Base-by-base conservation (phyloP, 441 rosid genomes). In the Jatropha podagrica region DNA sequence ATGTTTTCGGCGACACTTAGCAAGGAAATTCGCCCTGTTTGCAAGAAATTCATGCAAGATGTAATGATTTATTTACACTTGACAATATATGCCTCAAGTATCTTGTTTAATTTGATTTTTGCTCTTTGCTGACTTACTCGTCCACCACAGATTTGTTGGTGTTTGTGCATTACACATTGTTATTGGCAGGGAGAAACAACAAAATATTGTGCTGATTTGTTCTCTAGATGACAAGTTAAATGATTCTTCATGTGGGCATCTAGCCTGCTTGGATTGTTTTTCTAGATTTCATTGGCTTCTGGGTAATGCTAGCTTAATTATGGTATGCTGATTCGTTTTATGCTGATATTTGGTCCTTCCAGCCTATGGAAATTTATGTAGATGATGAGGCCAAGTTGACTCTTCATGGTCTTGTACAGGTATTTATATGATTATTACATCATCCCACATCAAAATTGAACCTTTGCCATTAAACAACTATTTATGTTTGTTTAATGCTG, bases 1-100 rank as follows among this genome's bases (percentile, higher is more conserved):
- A 96, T 96, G 98, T 96, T 96, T 74, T 96, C 98, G 76, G 98
- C 99, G 7, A 96, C 99, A 0, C 99, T 96, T 82, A 96, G 98
- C 97, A 96, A 96, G 83, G 99, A 96, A 81, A 96, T 96, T 75
- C 99, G 97, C 75, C 98, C 97, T 0, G 95, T 96, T 82, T 96
- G 99, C 99, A 94, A 96, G 88, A 96, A 93, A 74, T 96, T 96
- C 75, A 96, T 96, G 99, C 99, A 96, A 91, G 98, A 96, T 91
- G 98, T 96, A 96, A 93, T 88, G 87, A 61, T 61, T 32, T 67
- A 26, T 20, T 68, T 27, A 2, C 10, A 26, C 41, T 68, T 23
- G 23, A 23, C n/a, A 14, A 13, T 20, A 3, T 58, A 13, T 7
- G 7, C 6, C 20, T 42, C 5, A n/a, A 14, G 3, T 20, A 5